A percentile compares a stretch with the other conserved stretches of the same genome.
phyloP scores from a whole-genome alignment of 2,329 filamentous ascomycete species.

The Alternaria novae-zelandiae region DNA sequence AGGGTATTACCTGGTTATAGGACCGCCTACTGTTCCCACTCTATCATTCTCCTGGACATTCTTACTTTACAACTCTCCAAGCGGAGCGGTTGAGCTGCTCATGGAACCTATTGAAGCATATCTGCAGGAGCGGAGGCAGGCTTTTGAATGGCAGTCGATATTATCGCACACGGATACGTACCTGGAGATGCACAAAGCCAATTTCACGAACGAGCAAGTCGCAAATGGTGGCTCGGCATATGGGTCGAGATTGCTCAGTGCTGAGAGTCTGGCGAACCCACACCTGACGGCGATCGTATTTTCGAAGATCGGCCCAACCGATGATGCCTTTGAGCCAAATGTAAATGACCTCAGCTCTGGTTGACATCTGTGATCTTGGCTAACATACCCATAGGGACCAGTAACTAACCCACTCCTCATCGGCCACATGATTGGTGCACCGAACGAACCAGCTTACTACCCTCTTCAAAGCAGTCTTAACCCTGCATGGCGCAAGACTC shows the following conservation, averaged over 20 bases:
- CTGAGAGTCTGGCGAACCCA: slow-evolving; percentile 22
- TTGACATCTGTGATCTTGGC: background rate
- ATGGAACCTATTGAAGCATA: slow-evolving; percentile 24
- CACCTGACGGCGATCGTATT: slow-evolving; percentile 20
- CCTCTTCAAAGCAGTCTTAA: slow-evolving; percentile 22
- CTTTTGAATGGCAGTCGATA: slow-evolving; percentile 21
- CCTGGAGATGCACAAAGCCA: slow-evolving; percentile 7
- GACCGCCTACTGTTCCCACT: slow-evolving; percentile 20
- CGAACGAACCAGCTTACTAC: slow-evolving; percentile 20
- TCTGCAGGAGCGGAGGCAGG: slow-evolving; percentile 6
- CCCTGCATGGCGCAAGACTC: slow-evolving; percentile 34
- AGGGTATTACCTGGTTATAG: slow-evolving; percentile 35
- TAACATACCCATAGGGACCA: slow-evolving; percentile 13
- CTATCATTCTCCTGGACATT: slow-evolving; percentile 28
- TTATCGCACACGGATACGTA: slow-evolving; percentile 19
- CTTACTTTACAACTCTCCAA: slow-evolving; percentile 27
- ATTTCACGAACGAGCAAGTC: slow-evolving; percentile 27
- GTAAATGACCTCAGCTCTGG: slow-evolving; percentile 7
- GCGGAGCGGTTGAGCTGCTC: slow-evolving; percentile 24
- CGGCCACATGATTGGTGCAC: slow-evolving; percentile 31
- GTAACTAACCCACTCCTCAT: slow-evolving; percentile 25
- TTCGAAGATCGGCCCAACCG: slow-evolving; percentile 23
- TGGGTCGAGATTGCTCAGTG: slow-evolving; percentile 30
- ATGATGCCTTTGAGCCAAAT: slow-evolving; percentile 15
- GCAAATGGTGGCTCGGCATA: slow-evolving; percentile 26